A percentile compares a stretch with the other conserved stretches of the same genome.
Conservation (phyloP, 305 asterid species). For the Fraxinus angustifolia region DNA sequence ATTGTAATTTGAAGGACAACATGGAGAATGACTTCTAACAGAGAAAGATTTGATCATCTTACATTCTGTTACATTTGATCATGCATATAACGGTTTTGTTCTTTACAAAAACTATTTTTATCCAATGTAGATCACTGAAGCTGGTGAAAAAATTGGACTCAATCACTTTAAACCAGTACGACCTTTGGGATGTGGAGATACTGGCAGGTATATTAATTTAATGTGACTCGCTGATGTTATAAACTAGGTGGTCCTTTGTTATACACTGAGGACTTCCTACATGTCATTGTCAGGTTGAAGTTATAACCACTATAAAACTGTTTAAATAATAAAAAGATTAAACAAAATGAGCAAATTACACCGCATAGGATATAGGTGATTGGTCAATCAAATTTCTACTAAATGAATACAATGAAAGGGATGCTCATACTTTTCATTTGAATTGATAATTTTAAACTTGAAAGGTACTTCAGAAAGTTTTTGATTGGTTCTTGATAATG, state of each 20-base stretch:
- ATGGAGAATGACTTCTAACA: neutral
- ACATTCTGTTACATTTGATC: neutral
- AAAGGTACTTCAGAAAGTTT: neutral
- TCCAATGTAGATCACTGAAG: constrained; percentile 55
- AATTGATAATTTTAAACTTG: neutral
- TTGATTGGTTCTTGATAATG: neutral
- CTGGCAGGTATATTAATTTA: constrained; percentile 68
- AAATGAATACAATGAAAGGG: neutral
- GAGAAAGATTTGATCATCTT: neutral
- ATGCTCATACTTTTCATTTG: neutral
- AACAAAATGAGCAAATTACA: neutral
- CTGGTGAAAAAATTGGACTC: constrained; percentile 76
- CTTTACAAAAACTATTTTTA: constrained; percentile 8
- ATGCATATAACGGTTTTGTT: constrained; percentile 15
- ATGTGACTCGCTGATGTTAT: neutral
- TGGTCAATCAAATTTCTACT: neutral
- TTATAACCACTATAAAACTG: neutral
- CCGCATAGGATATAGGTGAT: neutral
- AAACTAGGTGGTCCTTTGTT: neutral
- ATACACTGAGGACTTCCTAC: neutral
- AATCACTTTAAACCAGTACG: constrained; percentile 84
- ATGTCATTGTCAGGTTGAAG: neutral
- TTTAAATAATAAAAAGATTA: neutral
- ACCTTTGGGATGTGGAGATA: constrained; percentile 98
- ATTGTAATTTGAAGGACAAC: neutral